Conservation (phyloP, 2,329 filamentous ascomycete genomes). For the Chaetoscypha palmicola region DNA sequence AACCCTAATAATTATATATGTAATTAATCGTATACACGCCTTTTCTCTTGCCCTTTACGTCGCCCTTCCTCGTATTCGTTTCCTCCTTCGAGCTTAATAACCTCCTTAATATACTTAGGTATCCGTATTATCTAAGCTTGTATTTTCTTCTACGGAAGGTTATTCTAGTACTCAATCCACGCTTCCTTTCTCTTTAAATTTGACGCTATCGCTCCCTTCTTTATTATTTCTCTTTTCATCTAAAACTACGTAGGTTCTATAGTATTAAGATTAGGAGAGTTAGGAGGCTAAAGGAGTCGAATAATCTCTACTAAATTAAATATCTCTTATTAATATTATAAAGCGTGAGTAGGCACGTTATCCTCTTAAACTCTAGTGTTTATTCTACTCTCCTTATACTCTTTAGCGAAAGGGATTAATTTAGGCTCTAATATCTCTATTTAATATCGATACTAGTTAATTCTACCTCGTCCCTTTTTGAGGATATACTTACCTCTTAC, state of each 20-base stretch:
- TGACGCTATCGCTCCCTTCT: constrained; percentile 6
- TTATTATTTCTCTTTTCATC: constrained; percentile 20
- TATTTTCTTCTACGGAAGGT: constrained; percentile 19
- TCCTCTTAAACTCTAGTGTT: neutral
- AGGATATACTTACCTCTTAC: neutral
- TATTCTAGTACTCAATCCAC: constrained; percentile 14
- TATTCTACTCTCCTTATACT: neutral
- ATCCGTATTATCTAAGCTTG: constrained; percentile 7
- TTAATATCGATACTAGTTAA: constrained; percentile 8
- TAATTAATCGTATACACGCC: too few species aligned
- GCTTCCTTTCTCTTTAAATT: constrained; percentile 8
- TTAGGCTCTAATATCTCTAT: neutral
- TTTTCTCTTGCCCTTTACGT: neutral
- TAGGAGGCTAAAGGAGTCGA: constrained; percentile 8
- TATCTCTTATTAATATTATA: neutral
- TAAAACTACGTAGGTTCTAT: constrained; percentile 22
- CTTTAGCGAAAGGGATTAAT: constrained; percentile 1
- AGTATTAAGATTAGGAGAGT: constrained; percentile 23
- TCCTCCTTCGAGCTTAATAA: neutral
- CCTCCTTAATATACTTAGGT: neutral
- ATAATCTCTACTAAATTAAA: neutral
- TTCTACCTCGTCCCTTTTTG: neutral
- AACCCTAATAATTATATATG: too few species aligned
- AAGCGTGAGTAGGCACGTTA: neutral
- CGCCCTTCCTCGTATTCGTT: neutral